A percentile compares a stretch with the other conserved stretches of the same genome.
Conservation (phyloP, 176 grass and related monocot species). For the Oryza rufipogon region DNA sequence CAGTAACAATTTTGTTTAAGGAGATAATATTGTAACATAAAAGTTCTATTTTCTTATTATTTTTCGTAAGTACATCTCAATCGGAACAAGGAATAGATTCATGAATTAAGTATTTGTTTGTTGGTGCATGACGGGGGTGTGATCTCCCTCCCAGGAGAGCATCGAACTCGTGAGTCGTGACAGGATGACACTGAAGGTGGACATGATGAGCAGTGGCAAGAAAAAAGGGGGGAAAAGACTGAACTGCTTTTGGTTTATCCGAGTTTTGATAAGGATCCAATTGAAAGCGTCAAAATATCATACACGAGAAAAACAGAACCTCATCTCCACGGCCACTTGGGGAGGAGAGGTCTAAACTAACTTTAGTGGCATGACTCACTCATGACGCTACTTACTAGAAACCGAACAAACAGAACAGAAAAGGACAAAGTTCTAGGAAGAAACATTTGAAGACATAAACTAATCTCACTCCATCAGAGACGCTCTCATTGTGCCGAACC, state of each 20-base stretch:
- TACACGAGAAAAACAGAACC: background rate
- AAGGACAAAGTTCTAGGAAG: background rate
- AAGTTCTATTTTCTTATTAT: background rate
- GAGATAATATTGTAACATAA: too few relatives aligned
- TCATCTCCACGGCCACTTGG: background rate
- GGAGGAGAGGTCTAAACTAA: background rate
- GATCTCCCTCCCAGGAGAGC: background rate
- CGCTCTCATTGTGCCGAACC: background rate
- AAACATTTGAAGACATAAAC: background rate
- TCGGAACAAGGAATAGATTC: background rate
- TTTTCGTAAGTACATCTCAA: background rate
- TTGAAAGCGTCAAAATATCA: background rate
- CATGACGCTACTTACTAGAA: background rate
- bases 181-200: background rate
- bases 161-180: background rate
- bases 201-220: background rate
- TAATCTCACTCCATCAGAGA: background rate
- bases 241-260: too few relatives aligned
- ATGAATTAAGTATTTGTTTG: background rate
- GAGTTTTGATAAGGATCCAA: constrained; percentile 28
- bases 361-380: constrained; percentile 5
- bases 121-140: background rate
- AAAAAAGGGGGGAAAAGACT: too few relatives aligned
- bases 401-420: background rate
- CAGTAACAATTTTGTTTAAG: background rate